Conservation (phyloP, 2,329 filamentous ascomycete species). For the Ascochyta fabae region DNA sequence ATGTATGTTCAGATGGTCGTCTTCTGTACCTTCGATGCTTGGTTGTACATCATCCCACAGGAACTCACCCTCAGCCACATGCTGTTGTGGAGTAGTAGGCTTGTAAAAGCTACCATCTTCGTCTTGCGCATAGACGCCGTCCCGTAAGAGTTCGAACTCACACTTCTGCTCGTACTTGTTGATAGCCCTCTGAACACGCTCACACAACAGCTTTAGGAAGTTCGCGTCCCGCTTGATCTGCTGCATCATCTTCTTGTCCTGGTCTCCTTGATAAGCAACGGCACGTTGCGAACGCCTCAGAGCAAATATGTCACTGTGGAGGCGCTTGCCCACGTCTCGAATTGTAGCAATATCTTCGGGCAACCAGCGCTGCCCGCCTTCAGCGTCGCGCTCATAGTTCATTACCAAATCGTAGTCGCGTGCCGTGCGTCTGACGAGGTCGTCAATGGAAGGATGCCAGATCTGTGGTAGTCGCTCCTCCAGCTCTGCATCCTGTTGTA, state of each 20-base stretch:
- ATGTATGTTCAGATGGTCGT: not conserved
- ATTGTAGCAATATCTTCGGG: conserved; percentile 17
- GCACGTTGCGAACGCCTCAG: conserved; percentile 12
- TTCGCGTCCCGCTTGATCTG: conserved; percentile 8
- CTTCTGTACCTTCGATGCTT: not conserved
- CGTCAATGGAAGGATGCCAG: conserved; percentile 17
- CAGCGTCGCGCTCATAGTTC: conserved; percentile 21
- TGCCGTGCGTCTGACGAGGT: conserved; percentile 22
- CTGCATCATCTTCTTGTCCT: conserved; percentile 6
- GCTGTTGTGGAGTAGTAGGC: not conserved
- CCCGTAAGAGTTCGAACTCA: conserved; percentile 6
- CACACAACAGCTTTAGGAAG: conserved; percentile 5
- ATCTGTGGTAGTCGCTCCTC: conserved; percentile 7
- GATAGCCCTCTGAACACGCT: conserved; percentile 12
- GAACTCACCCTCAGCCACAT: not conserved
- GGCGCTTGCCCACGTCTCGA: conserved; percentile 14
- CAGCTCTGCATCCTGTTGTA: not conserved
- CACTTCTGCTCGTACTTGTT: conserved; percentile 13
- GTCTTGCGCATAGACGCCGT: conserved; percentile 7
- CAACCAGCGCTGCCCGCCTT: conserved; percentile 28
- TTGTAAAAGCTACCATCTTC: conserved; percentile 15
- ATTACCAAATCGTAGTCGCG: conserved; percentile 30
- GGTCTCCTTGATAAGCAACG: conserved; percentile 3
- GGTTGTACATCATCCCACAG: not conserved
- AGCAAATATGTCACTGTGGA: conserved; percentile 17